Evolutionary conservation across 345 rosid genomes (phyloP).

Genomic region (Populus pruinosa): DNA sequence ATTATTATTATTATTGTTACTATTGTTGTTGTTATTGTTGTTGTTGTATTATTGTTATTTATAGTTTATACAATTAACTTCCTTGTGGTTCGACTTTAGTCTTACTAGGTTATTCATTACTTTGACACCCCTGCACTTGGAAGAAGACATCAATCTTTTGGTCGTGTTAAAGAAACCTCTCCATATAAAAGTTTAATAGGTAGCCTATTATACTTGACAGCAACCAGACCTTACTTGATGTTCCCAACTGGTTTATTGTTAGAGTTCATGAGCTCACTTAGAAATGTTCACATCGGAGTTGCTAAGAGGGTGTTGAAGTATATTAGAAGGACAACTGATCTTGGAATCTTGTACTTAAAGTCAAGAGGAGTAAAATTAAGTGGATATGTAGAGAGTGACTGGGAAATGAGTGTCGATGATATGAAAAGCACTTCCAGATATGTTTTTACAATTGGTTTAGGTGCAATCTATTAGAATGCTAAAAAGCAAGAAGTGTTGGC

Average conservation of each 20-base stretch:
- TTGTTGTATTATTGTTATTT: too few species aligned
- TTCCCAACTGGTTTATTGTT: not conserved
- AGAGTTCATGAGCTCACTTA: not conserved
- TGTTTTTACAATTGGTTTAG: not conserved
- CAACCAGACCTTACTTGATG: not conserved
- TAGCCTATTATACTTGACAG: not conserved
- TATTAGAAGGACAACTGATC: not conserved
- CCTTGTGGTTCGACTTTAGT: too few species aligned
- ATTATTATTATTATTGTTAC: too few species aligned
- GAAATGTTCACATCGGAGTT: not conserved
- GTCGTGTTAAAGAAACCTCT: not conserved
- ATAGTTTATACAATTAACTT: too few species aligned
- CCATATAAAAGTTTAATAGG: not conserved
- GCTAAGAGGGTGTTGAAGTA: not conserved
- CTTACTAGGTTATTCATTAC: too few species aligned
- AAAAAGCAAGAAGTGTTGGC: not conserved
- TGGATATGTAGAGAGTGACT: not conserved
- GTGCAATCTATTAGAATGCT: not conserved
- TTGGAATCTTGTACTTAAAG: not conserved
- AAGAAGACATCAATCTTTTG: too few species aligned
- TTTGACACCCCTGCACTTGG: too few species aligned
- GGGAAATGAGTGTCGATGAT: not conserved
- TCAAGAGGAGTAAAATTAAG: rapidly evolving
- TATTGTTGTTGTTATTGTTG: too few species aligned
- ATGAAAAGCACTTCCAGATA: not conserved